These are phyloP conservation scores for Aspergillus avenaceus DNA, from an alignment of 495 filamentous ascomycete genomes.

Conservation along the genomic window DNA sequence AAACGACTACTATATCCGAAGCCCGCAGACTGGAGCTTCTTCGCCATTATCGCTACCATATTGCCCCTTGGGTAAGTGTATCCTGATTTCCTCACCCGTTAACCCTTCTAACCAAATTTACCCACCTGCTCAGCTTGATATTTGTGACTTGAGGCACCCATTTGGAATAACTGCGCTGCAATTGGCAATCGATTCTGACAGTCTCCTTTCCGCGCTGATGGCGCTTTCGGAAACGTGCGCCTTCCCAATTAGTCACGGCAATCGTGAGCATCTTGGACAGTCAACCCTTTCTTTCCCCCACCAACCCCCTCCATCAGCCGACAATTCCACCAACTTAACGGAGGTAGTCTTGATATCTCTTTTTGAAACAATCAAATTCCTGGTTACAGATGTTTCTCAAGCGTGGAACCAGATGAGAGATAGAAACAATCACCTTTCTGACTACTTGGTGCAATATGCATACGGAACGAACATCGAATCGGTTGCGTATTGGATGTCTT, in stretches of 20 bases:
- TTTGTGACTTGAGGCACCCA: constrained; percentile 27
- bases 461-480: constrained; percentile 18
- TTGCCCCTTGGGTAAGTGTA: constrained; percentile 31
- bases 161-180: constrained; percentile 30
- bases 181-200: constrained; percentile 19
- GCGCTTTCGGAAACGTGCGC: constrained; percentile 22
- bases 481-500: constrained; percentile 33
- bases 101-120: no score
- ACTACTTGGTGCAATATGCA: constrained; percentile 14
- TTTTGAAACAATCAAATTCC: background rate
- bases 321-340: background rate
- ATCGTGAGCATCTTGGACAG: background rate
- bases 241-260: background rate
- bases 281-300: no score
- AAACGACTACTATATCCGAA: constrained; percentile 2
- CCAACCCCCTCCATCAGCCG: background rate
- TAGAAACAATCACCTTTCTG: constrained; percentile 3
- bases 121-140: constrained; percentile 35
- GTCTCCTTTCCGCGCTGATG: constrained; percentile 20
- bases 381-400: background rate
- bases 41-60: constrained; percentile 32
- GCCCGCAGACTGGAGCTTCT: constrained; percentile 23
- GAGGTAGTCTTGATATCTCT: background rate
- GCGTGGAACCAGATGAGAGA: constrained; percentile 13
- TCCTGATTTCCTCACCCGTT: background rate